Evolutionary conservation across 768 basidiomycete species (phyloP), one percentile per base, ranked within the genome.

Genomic region (Mycena vitilis): DNA sequence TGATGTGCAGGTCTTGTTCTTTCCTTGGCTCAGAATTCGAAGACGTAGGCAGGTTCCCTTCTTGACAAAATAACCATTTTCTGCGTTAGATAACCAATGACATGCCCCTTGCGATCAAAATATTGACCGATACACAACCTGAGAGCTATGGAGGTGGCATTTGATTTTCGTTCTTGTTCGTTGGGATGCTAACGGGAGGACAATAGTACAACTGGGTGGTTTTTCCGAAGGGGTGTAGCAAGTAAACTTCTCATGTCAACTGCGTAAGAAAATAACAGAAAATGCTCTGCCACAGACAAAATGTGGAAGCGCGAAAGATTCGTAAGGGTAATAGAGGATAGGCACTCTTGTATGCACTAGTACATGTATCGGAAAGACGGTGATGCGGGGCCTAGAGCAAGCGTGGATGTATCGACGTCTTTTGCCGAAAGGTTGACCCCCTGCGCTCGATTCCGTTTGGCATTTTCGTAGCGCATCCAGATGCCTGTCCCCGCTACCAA

Each of bases 391-490:
- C 87, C 86, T 63, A 81, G 78, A 13, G 77, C 77, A 38, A 87
- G 73, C 36, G 78, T 76, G 65, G 81, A 82, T 6, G 86, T 87
- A 30, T 83, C 77, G 18, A 87, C 79, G 65, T 86, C 86, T 18
- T 76, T 77, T 45, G 84, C 81, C 42, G 80, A 81, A 51, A 84
- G 73, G 51, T 80, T 73, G 5, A 82, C 76, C 10, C 82, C 82
- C 71, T 84, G 84, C 23, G 63, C 74, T 55, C 75, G 78, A 67
- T 87, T 84, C 51, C 86, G 78, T 64, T 77, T 79, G 45, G 76
- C 76, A 68, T 87, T 88, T 55, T 87, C 86, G 25, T 75, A 68
- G 52, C 84, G 78, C 86, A 88, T 88, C 74, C 83, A 88, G 34
- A 80, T 73, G 10, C 86, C 85, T 57, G 79, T 78, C 40, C 82